Evolutionary conservation across 441 rosid species (phyloP).

Genomic region (Pelargonium fulgidum): DNA sequence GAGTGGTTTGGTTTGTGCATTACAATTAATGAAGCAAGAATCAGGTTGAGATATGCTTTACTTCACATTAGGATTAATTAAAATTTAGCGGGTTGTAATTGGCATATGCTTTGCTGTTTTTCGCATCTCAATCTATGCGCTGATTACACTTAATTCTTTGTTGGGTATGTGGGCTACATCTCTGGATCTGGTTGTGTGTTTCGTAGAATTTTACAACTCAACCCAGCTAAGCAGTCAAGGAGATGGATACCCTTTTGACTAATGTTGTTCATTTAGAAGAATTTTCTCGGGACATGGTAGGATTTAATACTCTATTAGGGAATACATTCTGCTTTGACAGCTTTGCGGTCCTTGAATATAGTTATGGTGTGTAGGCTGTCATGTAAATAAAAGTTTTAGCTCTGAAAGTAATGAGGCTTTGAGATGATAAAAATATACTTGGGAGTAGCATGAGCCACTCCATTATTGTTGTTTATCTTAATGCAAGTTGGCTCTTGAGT

Average conservation of each 20-base stretch:
- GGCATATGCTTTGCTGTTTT: background rate
- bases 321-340: constrained; percentile 1
- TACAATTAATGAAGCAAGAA: background rate
- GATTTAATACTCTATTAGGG: background rate
- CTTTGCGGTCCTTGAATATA: constrained; percentile 1
- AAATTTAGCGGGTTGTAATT: background rate
- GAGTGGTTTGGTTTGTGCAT: background rate
- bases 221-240: constrained; percentile 5
- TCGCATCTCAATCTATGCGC: background rate
- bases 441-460: background rate
- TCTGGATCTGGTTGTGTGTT: background rate
- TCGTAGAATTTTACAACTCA: background rate
- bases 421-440: background rate
- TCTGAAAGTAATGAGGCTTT: background rate
- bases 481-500: background rate
- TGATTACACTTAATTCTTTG: background rate
- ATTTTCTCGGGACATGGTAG: background rate
- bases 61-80: background rate
- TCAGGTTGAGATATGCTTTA: background rate
- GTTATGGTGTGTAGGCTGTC: background rate
- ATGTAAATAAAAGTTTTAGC: background rate
- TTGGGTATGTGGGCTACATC: constrained; percentile 2
- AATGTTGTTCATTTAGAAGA: background rate
- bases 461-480: background rate
- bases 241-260: background rate